Base-by-base conservation (phyloP, 1,284 basidiomycete genomes). In the Wolfiporia cocos region DNA sequence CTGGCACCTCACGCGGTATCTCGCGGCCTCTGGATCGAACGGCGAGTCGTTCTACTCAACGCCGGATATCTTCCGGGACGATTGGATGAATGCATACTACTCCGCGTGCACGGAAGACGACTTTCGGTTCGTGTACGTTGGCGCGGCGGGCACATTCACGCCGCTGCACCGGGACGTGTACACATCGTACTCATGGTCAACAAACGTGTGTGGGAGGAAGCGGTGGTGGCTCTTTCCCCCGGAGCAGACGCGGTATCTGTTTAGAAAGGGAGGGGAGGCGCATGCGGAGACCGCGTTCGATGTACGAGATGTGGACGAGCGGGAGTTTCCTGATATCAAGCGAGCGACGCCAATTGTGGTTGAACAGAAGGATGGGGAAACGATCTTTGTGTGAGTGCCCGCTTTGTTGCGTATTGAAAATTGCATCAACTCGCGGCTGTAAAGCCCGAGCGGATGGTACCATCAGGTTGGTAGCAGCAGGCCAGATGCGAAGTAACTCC, bases 31-130 rank as follows among this genome's bases (percentile, higher is more conserved):
- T 10, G 32, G 17, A 12, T 18, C 10, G 11, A 23, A 43, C 19
- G 22, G 44, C 39, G 32, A 34, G 17, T 1, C 38, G 41, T 59
- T 59, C 50, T 62, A 62, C 44, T 42, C 49, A 10, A 60, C 57
- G 18, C 60, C 59, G 5, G 49, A 51, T 35, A 49, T 61, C 37
- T 61, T 62, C 42, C 49, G 50, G 24, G 60, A 62, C 42, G 60
- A 62, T 45, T 62, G 60, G 60, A 57, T 62, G 58, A 62, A 62
- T 42, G 52, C 53, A 11, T 59, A 57, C 49, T 61, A 62, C 44
- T 50, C 53, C 4, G 47, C 57, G 1, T 48, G 49, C 44, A 62
- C 60, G 3, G 43, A 44, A 3, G 60, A 62, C 45, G 60, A 62
- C 45, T 62, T 62, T 40, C 55, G 60, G 4, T 61, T 62, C 36